Conservation (phyloP, 2,329 filamentous ascomycete species). For the Cercospora janseana region DNA sequence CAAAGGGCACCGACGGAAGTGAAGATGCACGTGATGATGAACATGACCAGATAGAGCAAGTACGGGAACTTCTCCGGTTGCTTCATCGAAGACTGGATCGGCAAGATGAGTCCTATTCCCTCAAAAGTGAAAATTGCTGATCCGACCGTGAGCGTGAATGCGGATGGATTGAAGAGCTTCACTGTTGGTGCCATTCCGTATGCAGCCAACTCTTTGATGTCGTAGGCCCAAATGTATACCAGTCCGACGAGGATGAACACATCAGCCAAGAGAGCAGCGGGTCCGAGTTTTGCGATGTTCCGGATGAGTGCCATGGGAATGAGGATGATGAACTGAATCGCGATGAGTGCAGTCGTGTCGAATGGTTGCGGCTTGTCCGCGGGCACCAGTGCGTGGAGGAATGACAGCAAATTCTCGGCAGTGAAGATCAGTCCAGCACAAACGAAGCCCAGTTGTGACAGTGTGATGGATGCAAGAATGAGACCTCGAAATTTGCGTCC, state of each 20-base stretch:
- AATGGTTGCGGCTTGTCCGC: conserved; percentile 47
- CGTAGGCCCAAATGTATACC: conserved; percentile 71
- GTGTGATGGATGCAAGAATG: conserved; percentile 67
- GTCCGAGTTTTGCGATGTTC: conserved; percentile 72
- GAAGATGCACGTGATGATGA: conserved; percentile 70
- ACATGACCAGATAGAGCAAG: conserved; percentile 67
- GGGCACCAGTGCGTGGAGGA: conserved; percentile 61
- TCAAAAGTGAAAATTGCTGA: conserved; percentile 77
- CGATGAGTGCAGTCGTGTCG: conserved; percentile 60
- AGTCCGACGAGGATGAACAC: conserved; percentile 70
- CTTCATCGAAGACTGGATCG: conserved; percentile 74
- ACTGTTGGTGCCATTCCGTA: conserved; percentile 61
- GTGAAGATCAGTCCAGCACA: conserved; percentile 76
- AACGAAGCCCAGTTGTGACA: conserved; percentile 76
- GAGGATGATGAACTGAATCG: conserved; percentile 62
- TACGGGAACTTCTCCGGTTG: conserved; percentile 65
- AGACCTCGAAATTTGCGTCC: conserved; percentile 63
- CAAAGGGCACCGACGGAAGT: conserved; percentile 70
- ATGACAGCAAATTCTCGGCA: conserved; percentile 69
- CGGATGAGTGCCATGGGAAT: conserved; percentile 68
- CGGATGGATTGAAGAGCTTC: conserved; percentile 66
- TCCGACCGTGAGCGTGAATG: conserved; percentile 69
- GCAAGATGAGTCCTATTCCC: conserved; percentile 72
- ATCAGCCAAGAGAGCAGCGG: conserved; percentile 67
- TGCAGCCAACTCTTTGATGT: conserved; percentile 56